Percentiles rank a stretch among this genome's conserved stretches.
Evolutionary conservation across 768 basidiomycete species (phyloP).

Genomic region (Rhizopogon sp.): DNA sequence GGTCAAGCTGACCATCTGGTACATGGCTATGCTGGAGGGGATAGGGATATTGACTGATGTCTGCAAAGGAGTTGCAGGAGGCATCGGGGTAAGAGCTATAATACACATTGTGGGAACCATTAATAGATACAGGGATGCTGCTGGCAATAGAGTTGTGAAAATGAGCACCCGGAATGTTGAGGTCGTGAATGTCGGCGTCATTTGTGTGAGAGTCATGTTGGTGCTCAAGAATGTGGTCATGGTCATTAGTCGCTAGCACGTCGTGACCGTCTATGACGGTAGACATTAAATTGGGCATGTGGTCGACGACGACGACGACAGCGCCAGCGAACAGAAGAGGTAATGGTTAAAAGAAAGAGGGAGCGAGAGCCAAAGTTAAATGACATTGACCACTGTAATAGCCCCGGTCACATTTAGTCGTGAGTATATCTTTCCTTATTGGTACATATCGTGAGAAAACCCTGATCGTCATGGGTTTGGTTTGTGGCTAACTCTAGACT

Average conservation of each 20-base stretch:
- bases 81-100: slow-evolving; percentile 24
- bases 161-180: slow-evolving; percentile 23
- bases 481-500: neutral
- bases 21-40: slow-evolving; percentile 20
- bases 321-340: slow-evolving; percentile 11
- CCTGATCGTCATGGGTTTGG: neutral
- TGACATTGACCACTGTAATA: slow-evolving; percentile 23
- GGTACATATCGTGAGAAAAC: neutral
- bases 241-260: slow-evolving; percentile 12
- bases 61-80: slow-evolving; percentile 16
- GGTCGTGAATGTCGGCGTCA: slow-evolving; percentile 27
- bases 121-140: slow-evolving; percentile 27
- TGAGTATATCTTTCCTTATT: slow-evolving; percentile 13
- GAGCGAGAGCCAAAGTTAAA: slow-evolving; percentile 8
- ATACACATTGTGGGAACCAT: slow-evolving; percentile 23
- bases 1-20: slow-evolving; percentile 17
- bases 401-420: slow-evolving; percentile 17
- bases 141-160: slow-evolving; percentile 16
- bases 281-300: slow-evolving; percentile 5
- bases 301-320: slow-evolving; percentile 7
- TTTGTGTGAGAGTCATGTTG: slow-evolving; percentile 19
- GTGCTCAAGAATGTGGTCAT: slow-evolving; percentile 6
- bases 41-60: slow-evolving; percentile 19
- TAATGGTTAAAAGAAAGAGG: slow-evolving; percentile 11
- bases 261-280: slow-evolving; percentile 13